Evolutionary conservation across 2,329 filamentous ascomycete species (phyloP), one percentile per base, ranked within the genome.

Genomic region (Aspergillus sp.): DNA sequence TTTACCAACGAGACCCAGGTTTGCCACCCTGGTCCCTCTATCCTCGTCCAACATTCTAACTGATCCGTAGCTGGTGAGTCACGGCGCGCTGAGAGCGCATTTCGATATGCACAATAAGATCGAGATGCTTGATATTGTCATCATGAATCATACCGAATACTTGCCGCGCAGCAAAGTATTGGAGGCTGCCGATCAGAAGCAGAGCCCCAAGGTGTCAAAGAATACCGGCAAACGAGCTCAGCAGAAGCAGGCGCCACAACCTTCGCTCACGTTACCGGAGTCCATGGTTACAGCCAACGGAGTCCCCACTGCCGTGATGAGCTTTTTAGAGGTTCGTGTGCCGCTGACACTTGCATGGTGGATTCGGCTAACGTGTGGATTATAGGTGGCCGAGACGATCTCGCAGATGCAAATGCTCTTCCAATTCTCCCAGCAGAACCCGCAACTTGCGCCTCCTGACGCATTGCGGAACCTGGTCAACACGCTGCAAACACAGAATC

Each of bases 1-100:
- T 96, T 93, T 65, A 84, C 88, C 47, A 90, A 88, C 56, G 88
- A 87, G 48, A 88, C 87, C 54, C 90, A 94, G 67, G 89, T 93
- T 79, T 72, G 83, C 78, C 44, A n/a, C 16, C 36, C 24, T 45
- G 38, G 17, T 22, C 44, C 41, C 49, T 9, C 6, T 47, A 33
- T 56, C 24, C 41, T 26, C 7, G 13, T 20, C n/a, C n/a, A 11
- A 14, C 3, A 35, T 30, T 45, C 50, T 51, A 32, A 53, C 22
- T 22, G 41, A 1, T 16, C 33, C 45, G 8, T 47, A 93, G 86
- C 78, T 95, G 36, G 84, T 95, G 46, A 86, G 88, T 9, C 83
- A 79, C n/a, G 93, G 93, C 41, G 84, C 80, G 4, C 75, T 97
- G 22, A 85, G 86, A 45, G 91, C 87, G 1, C 84, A 90, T 55